Base-by-base conservation (phyloP, 208 protist genomes). In the Crithidia expoeki region DNA sequence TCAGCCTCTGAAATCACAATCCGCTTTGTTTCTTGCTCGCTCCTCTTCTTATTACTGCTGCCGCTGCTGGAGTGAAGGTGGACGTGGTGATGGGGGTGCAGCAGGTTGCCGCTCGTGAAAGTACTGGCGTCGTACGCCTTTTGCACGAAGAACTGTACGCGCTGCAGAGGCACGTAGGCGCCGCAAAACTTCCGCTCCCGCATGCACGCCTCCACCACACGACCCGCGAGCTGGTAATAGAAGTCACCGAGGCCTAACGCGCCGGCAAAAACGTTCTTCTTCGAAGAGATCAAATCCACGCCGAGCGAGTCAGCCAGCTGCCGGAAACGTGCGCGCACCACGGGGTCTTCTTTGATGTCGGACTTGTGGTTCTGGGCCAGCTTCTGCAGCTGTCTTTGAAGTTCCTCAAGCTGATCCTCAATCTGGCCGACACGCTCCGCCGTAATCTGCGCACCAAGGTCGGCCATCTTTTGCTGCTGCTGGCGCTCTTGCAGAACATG, bases 251-350 rank as follows among this genome's bases (percentile, higher is more conserved):
- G 80, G 7, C 89, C 88, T 9, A 96, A 71, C 16, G 80, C 73
- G 17, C 81, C 86, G 11, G 92, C 71, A 62, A 96, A 96, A 4
- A 94, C 78, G 70, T 94, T 96, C 67, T 91, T 92, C 72, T 89
- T 91, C 27, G 89, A 94, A 2, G 89, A 94, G 44, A 96, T 86
- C 10, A 96, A 72, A 57, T 96, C 92, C 16, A 96, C 81, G 28
- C 89, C 89, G 27, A 96, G 83, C 14, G 87, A 94, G 81, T 96
- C 92, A 1, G 92, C 89, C 5, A 96, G 68, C 74, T 96, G 92
- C 4, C 89, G 85, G 56, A 96, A 96, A 19, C 88, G 83, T 1
- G 87, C 89, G 33, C 92, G 89, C n/a, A 94, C 86, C 2, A 94
- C 66, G 1, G 92, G 88, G 66, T 96, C 92, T 44, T 86, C 64